Conservation (phyloP, 2,329 filamentous ascomycete genomes). For the Colletotrichum caudatum region DNA sequence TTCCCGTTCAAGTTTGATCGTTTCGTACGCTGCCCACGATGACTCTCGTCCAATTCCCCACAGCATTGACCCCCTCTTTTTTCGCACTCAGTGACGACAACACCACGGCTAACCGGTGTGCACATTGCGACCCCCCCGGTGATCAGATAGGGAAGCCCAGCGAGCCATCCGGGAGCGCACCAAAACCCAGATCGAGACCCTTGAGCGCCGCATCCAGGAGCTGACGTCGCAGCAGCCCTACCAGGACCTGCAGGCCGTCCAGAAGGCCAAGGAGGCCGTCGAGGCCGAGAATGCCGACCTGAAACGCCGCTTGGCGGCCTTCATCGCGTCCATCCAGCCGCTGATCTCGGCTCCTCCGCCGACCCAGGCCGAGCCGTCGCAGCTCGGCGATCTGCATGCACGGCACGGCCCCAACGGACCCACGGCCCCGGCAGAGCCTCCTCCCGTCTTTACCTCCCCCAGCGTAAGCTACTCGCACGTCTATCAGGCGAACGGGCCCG, state of each 20-base stretch:
- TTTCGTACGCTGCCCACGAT: not conserved
- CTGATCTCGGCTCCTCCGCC: slow-evolving; percentile 56
- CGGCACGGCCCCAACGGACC: slow-evolving; percentile 22
- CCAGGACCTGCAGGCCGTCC: slow-evolving; percentile 81
- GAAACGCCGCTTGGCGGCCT: slow-evolving; percentile 73
- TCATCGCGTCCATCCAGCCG: slow-evolving; percentile 74
- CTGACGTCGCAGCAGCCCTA: slow-evolving; percentile 85
- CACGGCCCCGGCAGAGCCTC: slow-evolving; percentile 46
- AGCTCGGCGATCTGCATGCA: not conserved
- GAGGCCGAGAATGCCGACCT: slow-evolving; percentile 86
- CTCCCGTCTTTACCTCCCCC: slow-evolving; percentile 49
- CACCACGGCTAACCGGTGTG: slow-evolving; percentile 16
- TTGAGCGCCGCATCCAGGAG: slow-evolving; percentile 80
- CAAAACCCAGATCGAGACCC: slow-evolving; percentile 79
- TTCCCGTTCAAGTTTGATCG: not conserved
- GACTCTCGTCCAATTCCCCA: not conserved
- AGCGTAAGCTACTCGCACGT: slow-evolving; percentile 39
- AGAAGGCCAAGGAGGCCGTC: slow-evolving; percentile 81
- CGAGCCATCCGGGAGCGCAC: slow-evolving; percentile 86
- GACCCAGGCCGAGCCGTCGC: slow-evolving; percentile 39
- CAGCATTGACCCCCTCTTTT: not conserved
- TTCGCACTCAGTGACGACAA: slow-evolving; percentile 18
- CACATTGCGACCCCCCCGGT: not conserved
- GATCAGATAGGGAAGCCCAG: slow-evolving; percentile 83
- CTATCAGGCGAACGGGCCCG: slow-evolving; percentile 47